Base-by-base conservation (phyloP, 2,329 filamentous ascomycete species). In the Fusarium penzigii region DNA sequence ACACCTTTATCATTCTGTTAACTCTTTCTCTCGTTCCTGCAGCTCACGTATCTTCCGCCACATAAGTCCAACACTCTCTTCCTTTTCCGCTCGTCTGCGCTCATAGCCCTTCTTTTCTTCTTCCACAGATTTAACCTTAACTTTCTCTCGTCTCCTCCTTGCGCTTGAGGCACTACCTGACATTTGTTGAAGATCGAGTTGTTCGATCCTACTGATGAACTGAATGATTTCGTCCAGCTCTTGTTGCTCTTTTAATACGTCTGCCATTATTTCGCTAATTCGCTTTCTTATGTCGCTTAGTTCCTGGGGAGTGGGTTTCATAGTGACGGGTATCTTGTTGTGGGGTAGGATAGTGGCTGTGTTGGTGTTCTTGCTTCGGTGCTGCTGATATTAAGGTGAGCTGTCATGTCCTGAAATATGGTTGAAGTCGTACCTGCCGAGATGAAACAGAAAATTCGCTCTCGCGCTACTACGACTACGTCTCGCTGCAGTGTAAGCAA, bases 161-260 rank as follows among this genome's bases (percentile, higher is more conserved):
- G 20, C 41, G 25, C 41, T 43, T 43, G 41, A 43, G 41, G 20
- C 41, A 43, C 41, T 43, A 20, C 41, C 41, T 43, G 41, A 43
- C 20, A 43, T 43, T 29, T 29, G 41, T 29, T 12, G 41, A 16
- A 43, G 12, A 29, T 11, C 17, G 29, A n/a, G 20, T 43, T 43
- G 41, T n/a, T 43, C 41, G 32, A 43, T 29, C 5, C 1, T 43
- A 29, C 32, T 16, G 41, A 43, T 43, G 20, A n/a, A 43, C 20
- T 10, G 17, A 20, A 5, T n/a, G 20, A 43, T 43, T n/a, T 3
- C 20, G 6, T 43, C 41, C 41, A 43, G 41, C 20, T 43, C 41
- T 43, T 32, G 2, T 43, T 43, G 41, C 17, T 43, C 20, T 29
- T 43, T 29, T 29, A n/a, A 13, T 16, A 29, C 12, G 11, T 43